Evolutionary conservation across 768 basidiomycete genomes (phyloP), one percentile per base, ranked within the genome.

Genomic region (Phaeotremella skinneri): DNA sequence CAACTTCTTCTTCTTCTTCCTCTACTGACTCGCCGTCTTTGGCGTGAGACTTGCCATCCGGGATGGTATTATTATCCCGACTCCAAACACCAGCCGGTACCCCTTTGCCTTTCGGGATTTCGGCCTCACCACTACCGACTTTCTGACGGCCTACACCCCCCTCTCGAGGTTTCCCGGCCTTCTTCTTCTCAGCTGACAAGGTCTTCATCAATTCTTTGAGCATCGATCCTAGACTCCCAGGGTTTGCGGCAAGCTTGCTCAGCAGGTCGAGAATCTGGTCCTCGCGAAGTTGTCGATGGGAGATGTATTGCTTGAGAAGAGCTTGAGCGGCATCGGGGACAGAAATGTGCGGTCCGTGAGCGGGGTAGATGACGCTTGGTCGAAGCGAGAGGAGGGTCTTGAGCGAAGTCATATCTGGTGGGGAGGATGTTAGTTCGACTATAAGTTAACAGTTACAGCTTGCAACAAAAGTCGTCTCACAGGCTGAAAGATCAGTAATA

Each of bases 261-360:
- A 69, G 62, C 5, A 73, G 37, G 2, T 21, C 27, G 34, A 96
- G 49, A 32, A 97, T 84, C 78, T 97, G 87, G 6, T 79, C 78
- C 73, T 98, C 94, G 52, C 92, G 81, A 61, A 89, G 83, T 55
- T 86, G 80, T 7, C 93, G 84, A 70, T 98, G 91, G 31, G 82
- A 73, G 58, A 92, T 87, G 71, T 97, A 96, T 48, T 79, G 82
- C 48, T 78, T 72, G 67, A 97, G 85, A 29, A 84, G 79, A 32
- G 81, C 79, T 39, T 80, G 75, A 4, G 87, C 89, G 14, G 88
- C 80, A 4, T 75, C 59, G 1, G 61, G 55, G 4, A 13, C 32
- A 43, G 58, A 16, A 39, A 93, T 82, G 31, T 89, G 84, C 4
- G 89, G 87, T 0, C 94, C 94, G 62, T 98, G 94, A 0, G 85